Evolutionary conservation across 768 basidiomycete genomes (phyloP), one percentile per base, ranked within the genome.

Genomic region (Goffeauzyma gilvescens): DNA sequence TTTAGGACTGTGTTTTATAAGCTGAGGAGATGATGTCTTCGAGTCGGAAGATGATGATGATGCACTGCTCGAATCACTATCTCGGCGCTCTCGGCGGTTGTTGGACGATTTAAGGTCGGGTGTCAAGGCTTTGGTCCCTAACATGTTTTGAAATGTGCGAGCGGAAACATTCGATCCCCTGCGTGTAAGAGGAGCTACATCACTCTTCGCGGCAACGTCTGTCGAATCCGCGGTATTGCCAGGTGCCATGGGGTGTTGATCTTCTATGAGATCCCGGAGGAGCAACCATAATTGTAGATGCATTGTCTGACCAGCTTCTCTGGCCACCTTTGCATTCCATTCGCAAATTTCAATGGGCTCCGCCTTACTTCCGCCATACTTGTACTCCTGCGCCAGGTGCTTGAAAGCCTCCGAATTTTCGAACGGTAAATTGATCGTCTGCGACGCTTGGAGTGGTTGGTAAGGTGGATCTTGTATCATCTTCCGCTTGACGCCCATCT

Each of bases 311-410:
- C 22, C 24, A 44, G 27, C 35, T 34, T 33, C 36, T 37, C 35
- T n/a, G 2, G 35, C 31, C 23, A 18, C 32, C 10, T 15, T 14
- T 2, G 52, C 35, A 44, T 62, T 62, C 58, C 58, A 58, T 12
- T 43, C 47, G 28, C 58, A 59, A 0, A 58, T 14, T 13, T 21
- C 3, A 8, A 24, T 13, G n/a, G 33, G 42, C 5, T 42, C 38
- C 15, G 48, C 51, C 2, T 46, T 50, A 15, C 50, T 36, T 17
- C 50, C 52, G 4, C 56, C 58, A 38, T 58, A 23, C 20, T 43
- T 45, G 42, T 60, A 63, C 20, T 58, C 50, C 8, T 52, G 42
- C 1, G 61, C 61, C 32, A 60, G 44, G 34, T 59, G 60, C 13
- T 25, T 49, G 40, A 63, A 63, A 24, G 50, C 58, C 1, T 46